Percentiles rank a stretch among this genome's conserved stretches.
Evolutionary conservation across 345 rosid genomes (phyloP).

Genomic region (Eucalyptus albens): DNA sequence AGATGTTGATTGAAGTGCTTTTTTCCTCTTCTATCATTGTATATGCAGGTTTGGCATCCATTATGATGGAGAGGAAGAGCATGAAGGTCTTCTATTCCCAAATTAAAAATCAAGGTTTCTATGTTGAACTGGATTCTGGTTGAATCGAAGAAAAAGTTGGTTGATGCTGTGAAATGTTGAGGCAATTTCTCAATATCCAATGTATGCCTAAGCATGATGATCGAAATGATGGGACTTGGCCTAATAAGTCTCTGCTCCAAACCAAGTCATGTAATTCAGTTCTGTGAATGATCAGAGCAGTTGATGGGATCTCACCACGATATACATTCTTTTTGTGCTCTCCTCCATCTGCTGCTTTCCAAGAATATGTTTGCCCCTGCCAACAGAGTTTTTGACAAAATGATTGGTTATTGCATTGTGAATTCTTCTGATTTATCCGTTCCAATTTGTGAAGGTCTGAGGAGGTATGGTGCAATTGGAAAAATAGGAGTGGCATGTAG

Average conservation of each 20-base stretch:
- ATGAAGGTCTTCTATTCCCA: background rate
- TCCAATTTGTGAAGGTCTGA: background rate
- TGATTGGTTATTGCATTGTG: background rate
- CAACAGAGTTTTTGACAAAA: slow-evolving; percentile 21
- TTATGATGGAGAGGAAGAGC: background rate
- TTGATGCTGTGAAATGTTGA: background rate
- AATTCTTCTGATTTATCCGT: background rate
- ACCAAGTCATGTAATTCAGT: background rate
- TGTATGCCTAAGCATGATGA: background rate
- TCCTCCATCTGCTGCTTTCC: slow-evolving; percentile 18
- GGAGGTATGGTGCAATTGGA: background rate
- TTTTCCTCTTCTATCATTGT: background rate
- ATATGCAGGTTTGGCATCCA: background rate
- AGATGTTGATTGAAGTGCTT: background rate
- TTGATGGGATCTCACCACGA: background rate
- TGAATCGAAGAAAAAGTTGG: background rate
- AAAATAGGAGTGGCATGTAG: background rate
- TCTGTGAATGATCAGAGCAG: background rate
- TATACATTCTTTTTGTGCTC: slow-evolving; percentile 3
- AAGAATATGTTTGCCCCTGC: slow-evolving; percentile 17
- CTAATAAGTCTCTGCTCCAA: background rate
- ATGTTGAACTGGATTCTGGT: background rate
- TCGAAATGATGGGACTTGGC: background rate
- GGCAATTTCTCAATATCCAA: background rate
- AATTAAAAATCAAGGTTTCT: background rate